Evolutionary conservation across 139 green algal genomes (phyloP).

Genomic region (Chlorella sp.): DNA sequence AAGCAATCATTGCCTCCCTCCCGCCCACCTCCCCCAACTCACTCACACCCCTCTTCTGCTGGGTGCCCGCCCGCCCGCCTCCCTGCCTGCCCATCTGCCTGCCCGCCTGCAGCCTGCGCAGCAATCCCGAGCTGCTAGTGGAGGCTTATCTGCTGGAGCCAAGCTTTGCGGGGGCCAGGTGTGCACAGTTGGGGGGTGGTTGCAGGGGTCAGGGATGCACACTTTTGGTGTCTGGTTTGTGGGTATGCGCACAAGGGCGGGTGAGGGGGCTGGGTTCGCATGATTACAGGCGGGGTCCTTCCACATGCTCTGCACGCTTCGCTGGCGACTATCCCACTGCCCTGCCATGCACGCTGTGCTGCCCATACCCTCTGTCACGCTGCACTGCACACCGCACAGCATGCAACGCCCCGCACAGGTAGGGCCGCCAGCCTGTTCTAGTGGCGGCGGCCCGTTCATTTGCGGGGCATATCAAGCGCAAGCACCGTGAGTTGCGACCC

Average conservation of each 20-base stretch:
- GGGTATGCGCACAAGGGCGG: no score
- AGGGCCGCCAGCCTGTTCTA: not conserved
- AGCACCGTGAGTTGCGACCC: constrained; percentile 7
- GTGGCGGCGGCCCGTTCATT: constrained; percentile 19
- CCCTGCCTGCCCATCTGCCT: not conserved
- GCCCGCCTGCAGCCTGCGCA: constrained; percentile 14
- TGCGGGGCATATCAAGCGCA: not conserved
- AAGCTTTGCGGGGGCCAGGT: not conserved
- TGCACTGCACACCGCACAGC: not conserved
- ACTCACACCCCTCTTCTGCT: not conserved
- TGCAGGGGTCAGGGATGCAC: not conserved
- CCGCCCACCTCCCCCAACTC: not conserved
- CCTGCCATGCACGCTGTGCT: no score
- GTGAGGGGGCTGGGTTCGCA: no score
- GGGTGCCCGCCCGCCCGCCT: not conserved
- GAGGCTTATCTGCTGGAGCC: constrained; percentile 37
- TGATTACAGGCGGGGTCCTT: no score
- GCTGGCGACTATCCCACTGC: no score
- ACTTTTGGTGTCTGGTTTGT: not conserved
- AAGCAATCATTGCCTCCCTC: not conserved
- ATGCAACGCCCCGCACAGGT: not conserved
- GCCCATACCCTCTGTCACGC: no score
- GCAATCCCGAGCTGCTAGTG: constrained; percentile 35
- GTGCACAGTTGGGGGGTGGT: not conserved
- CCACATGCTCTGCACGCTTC: no score